These are phyloP conservation scores for Sporothrix humicola DNA, from an alignment of 2,329 filamentous ascomycete species.

Conservation along the genomic window DNA sequence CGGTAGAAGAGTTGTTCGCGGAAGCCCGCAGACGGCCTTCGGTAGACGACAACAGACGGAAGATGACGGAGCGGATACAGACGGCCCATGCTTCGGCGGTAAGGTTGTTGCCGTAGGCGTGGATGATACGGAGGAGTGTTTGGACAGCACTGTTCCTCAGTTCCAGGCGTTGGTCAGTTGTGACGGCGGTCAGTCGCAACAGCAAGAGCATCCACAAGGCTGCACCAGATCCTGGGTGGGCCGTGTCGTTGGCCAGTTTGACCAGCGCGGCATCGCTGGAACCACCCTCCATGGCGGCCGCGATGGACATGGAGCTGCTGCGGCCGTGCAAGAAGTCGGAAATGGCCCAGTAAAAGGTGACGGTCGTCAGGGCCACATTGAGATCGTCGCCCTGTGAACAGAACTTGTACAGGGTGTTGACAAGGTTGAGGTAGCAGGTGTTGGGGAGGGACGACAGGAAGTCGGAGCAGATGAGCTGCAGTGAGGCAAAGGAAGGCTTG, in stretches of 20 bases:
- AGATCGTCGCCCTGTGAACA: slow-evolving; percentile 88
- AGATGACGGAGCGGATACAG: slow-evolving; percentile 80
- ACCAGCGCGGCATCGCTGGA: slow-evolving; percentile 63
- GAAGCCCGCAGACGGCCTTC: slow-evolving; percentile 58
- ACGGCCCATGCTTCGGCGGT: slow-evolving; percentile 80
- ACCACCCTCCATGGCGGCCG: slow-evolving; percentile 59
- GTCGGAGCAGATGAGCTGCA: slow-evolving; percentile 93
- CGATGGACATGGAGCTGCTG: slow-evolving; percentile 63
- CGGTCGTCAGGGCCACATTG: slow-evolving; percentile 94
- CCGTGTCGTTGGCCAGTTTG: slow-evolving; percentile 63
- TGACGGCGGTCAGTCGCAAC: slow-evolving; percentile 71
- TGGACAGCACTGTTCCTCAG: slow-evolving; percentile 87
- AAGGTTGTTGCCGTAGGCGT: slow-evolving; percentile 84
- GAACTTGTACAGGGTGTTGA: slow-evolving; percentile 89
- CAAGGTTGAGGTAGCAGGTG: slow-evolving; percentile 74
- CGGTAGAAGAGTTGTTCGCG: slow-evolving; percentile 44
- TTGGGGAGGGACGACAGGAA: slow-evolving; percentile 78
- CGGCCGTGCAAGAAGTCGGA: slow-evolving; percentile 80
- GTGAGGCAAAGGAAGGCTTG: slow-evolving; percentile 82
- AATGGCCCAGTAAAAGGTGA: slow-evolving; percentile 94
- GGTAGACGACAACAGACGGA: slow-evolving; percentile 76
- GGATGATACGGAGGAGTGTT: slow-evolving; percentile 87
- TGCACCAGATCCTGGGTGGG: slow-evolving; percentile 67
- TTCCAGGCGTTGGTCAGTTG: slow-evolving; percentile 73
- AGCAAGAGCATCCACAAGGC: slow-evolving; percentile 81